These are phyloP conservation scores for Paraphoma sp. DNA, from an alignment of 2,329 filamentous ascomycete species.

Conservation along the genomic window DNA sequence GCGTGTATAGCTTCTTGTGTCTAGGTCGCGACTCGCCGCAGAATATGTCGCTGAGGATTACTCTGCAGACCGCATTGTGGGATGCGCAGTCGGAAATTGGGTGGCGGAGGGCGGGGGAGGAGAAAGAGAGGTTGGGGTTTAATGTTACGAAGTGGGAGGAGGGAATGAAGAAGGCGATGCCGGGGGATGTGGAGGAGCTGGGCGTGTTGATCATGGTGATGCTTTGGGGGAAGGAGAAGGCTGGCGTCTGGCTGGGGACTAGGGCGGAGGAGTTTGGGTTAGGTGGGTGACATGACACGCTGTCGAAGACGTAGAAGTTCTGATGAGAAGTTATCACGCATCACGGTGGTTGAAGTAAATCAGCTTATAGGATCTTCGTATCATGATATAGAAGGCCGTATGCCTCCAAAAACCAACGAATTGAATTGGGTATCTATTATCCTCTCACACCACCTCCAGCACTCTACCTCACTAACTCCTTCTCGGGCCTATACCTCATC, in stretches of 20 bases:
- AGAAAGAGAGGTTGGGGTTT: slow-evolving; percentile 10
- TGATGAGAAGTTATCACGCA: no score
- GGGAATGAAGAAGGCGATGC: slow-evolving; percentile 7
- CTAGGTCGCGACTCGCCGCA: background rate
- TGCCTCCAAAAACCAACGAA: no score
- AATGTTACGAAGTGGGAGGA: slow-evolving; percentile 9
- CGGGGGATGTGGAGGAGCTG: slow-evolving; percentile 21
- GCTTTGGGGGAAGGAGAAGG: slow-evolving; percentile 12
- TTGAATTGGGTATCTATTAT: background rate
- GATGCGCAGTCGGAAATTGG: slow-evolving; percentile 12
- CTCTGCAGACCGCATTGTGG: slow-evolving; percentile 18
- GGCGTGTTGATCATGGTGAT: slow-evolving; percentile 20
- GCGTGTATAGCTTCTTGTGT: slow-evolving; percentile 34
- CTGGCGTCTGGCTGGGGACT: slow-evolving; percentile 13
- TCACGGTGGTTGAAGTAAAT: no score
- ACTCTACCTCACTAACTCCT: slow-evolving; percentile 1
- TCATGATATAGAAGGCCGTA: no score
- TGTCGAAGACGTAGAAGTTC: no score
- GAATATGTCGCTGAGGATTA: slow-evolving; percentile 10
- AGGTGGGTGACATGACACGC: background rate
- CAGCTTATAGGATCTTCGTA: no score
- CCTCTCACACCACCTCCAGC: background rate
- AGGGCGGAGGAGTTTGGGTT: background rate
- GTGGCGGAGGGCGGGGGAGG: slow-evolving; percentile 8
- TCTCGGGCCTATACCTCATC: slow-evolving; percentile 19